These are phyloP conservation scores for Chrysoporthe puriensis DNA, from an alignment of 2,329 filamentous ascomycete species.

Conservation along the genomic window DNA sequence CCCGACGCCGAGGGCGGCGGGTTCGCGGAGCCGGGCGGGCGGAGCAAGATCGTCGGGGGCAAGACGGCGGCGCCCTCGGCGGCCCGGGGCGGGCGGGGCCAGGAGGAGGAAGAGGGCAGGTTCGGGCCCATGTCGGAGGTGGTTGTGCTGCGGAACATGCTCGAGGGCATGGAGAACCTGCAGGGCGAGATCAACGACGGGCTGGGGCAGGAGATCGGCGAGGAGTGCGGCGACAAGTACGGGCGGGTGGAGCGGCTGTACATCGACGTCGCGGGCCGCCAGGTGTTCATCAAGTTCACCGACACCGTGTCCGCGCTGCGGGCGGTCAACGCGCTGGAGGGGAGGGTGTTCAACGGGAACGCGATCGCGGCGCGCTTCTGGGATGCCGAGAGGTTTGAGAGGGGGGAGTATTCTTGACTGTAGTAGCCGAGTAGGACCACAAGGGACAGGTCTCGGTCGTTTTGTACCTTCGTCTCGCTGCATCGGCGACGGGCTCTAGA, in stretches of 20 bases:
- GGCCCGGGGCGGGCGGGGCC: conserved; percentile 15
- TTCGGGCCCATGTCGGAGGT: conserved; percentile 81
- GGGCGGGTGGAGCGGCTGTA: conserved; percentile 80
- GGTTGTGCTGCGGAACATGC: conserved; percentile 81
- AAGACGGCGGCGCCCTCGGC: conserved; percentile 45
- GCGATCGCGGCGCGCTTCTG: conserved; percentile 82
- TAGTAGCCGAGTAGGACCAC: no score
- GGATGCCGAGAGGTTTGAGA: conserved; percentile 80
- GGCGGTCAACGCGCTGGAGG: conserved; percentile 89
- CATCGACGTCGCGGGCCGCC: conserved; percentile 65
- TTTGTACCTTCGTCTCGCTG: no score
- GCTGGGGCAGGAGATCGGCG: conserved; percentile 91
- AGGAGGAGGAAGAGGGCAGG: conserved; percentile 43
- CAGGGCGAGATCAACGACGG: conserved; percentile 75
- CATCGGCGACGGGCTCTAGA: no score
- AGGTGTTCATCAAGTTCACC: conserved; percentile 94
- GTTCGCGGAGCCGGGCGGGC: conserved; percentile 69
- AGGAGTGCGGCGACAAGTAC: conserved; percentile 90
- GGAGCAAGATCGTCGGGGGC: conserved; percentile 81
- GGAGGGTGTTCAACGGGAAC: conserved; percentile 87
- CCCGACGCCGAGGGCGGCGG: conserved; percentile 79
- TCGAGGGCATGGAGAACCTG: conserved; percentile 78
- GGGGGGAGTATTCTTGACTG: conserved; percentile 55
- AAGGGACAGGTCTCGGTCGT: no score
- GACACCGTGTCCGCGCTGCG: conserved; percentile 80